Conservation (phyloP, 345 rosid species). For the Dimocarpus longan region DNA sequence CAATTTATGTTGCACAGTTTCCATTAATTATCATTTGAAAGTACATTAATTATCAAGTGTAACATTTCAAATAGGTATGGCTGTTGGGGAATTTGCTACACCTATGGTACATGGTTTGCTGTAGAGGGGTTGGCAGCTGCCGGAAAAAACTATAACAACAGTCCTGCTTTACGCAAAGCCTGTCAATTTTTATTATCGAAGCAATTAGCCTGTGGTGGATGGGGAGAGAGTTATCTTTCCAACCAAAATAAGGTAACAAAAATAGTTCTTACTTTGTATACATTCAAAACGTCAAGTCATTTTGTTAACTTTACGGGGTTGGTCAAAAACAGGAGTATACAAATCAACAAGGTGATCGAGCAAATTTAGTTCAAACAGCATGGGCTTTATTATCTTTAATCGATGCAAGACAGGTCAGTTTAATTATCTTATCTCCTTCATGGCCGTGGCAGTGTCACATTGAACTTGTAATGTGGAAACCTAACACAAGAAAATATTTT, state of each 20-base stretch:
- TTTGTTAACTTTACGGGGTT: background rate
- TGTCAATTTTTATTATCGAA: conserved; percentile 51
- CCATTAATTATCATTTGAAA: background rate
- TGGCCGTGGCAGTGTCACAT: too few species aligned
- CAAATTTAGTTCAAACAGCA: conserved; percentile 57
- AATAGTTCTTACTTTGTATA: background rate
- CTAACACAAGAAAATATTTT: too few species aligned
- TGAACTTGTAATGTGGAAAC: too few species aligned
- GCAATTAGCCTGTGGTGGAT: conserved; percentile 61
- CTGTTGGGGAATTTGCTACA: conserved; percentile 73
- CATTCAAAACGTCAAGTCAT: background rate
- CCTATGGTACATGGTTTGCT: conserved; percentile 59
- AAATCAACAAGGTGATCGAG: conserved; percentile 38
- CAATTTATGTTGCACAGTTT: too few species aligned
- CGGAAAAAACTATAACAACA: conserved; percentile 39
- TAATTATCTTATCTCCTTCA: background rate
- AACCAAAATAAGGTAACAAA: conserved; percentile 44
- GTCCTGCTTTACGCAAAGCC: conserved; percentile 46
- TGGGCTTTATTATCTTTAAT: conserved; percentile 59
- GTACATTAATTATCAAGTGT: too few species aligned
- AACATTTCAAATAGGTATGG: conserved; percentile 46
- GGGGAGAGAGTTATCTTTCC: conserved; percentile 74
- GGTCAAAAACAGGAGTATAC: conserved; percentile 35
- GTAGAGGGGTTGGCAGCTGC: conserved; percentile 54
- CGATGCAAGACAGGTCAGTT: conserved; percentile 46